Percentiles rank a stretch among this genome's conserved stretches.
Evolutionary conservation across 2,329 filamentous ascomycete species (phyloP).

Genomic region (Pseudocercospora eumusae): DNA sequence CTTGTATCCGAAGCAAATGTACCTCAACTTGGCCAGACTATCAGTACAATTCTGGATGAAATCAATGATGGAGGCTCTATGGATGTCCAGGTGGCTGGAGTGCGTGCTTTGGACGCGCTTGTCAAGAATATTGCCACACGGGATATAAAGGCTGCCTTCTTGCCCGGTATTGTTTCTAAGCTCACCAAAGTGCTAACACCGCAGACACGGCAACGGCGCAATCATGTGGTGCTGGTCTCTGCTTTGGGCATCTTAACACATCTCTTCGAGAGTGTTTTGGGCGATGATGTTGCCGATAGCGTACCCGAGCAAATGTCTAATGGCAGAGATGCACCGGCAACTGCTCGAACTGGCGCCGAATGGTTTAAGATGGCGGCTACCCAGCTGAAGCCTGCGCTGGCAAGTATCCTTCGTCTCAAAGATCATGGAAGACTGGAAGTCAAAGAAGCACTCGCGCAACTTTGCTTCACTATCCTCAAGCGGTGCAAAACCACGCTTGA

Average conservation of each 20-base stretch:
- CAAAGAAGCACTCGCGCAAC: constrained; percentile 62
- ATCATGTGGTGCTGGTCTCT: constrained; percentile 61
- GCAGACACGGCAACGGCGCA: constrained; percentile 61
- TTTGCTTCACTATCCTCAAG: constrained; percentile 76
- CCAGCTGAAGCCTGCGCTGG: constrained; percentile 81
- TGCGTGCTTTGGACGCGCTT: constrained; percentile 64
- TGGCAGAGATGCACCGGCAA: not conserved
- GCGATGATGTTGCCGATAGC: constrained; percentile 10
- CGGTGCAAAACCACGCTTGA: constrained; percentile 73
- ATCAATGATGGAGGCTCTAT: constrained; percentile 65
- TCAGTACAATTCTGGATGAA: constrained; percentile 77
- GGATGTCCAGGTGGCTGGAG: constrained; percentile 70
- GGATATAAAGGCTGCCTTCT: constrained; percentile 77
- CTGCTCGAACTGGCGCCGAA: constrained; percentile 37
- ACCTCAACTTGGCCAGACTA: constrained; percentile 76
- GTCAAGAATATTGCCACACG: constrained; percentile 67
- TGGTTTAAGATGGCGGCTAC: constrained; percentile 81
- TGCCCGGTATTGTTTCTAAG: constrained; percentile 83
- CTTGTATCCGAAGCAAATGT: constrained; percentile 61
- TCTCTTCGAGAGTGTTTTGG: constrained; percentile 29
- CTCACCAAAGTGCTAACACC: constrained; percentile 74
- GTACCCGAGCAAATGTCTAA: not conserved
- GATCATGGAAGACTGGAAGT: constrained; percentile 70
- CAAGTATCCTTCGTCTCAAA: constrained; percentile 73
- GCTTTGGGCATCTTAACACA: constrained; percentile 31